phyloP scores from a whole-genome alignment of 805 yeast species.

The Torulaspora maleeae region DNA sequence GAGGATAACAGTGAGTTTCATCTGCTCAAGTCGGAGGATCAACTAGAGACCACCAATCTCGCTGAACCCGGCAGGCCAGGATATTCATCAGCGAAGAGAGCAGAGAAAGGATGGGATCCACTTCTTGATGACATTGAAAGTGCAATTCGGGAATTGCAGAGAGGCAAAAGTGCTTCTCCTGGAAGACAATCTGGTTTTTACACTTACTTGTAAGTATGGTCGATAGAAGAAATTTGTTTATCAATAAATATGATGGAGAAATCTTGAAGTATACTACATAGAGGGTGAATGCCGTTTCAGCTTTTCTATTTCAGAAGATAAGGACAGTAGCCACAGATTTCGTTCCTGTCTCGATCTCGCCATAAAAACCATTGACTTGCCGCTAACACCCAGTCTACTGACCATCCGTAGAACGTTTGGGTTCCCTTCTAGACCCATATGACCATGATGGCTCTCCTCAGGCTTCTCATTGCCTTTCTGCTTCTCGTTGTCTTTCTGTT shows the following conservation, averaged over 20 bases:
- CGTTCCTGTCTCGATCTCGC: conserved; percentile 78
- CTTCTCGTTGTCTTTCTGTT: background rate
- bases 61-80: background rate
- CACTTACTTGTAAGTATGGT: conserved; percentile 6
- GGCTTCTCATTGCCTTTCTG: background rate
- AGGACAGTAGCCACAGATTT: conserved; percentile 67
- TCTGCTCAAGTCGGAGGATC: background rate
- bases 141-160: conserved; percentile 17
- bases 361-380: conserved; percentile 67
- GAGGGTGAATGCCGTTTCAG: conserved; percentile 8
- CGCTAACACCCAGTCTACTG: conserved; percentile 58
- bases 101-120: conserved; percentile 11
- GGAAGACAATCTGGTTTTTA: conserved; percentile 7
- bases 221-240: background rate
- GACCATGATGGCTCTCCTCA: background rate
- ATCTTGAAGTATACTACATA: background rate
- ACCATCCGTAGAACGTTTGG: conserved; percentile 33
- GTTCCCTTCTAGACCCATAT: conserved; percentile 6
- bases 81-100: background rate
- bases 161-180: conserved; percentile 6
- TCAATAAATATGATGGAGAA: background rate
- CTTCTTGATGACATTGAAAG: conserved; percentile 18
- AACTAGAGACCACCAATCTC: background rate
- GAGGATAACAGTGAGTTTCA: background rate
- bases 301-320: conserved; percentile 38